Conservation (phyloP, 2,329 filamentous ascomycete genomes). For the Diplodia seriata region DNA sequence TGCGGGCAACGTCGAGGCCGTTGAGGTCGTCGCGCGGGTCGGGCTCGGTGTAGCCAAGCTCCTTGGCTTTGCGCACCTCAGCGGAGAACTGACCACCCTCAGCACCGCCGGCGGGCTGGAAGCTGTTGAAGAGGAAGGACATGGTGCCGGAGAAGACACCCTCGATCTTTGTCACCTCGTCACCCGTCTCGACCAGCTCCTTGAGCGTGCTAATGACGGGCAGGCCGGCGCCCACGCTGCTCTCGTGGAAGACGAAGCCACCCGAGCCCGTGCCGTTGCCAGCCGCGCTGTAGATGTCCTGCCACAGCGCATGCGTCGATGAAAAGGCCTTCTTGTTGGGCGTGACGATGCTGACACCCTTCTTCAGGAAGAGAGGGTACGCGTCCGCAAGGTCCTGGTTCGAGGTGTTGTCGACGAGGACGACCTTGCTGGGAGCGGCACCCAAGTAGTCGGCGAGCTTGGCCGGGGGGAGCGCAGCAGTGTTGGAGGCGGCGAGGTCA, state of each 20-base stretch:
- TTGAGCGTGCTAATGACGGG: conserved; percentile 93
- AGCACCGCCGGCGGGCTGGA: conserved; percentile 78
- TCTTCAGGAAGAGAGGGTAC: conserved; percentile 81
- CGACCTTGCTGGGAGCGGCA: conserved; percentile 75
- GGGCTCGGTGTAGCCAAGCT: conserved; percentile 89
- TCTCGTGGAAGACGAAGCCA: conserved; percentile 92
- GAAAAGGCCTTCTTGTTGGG: conserved; percentile 99
- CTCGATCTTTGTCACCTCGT: conserved; percentile 89
- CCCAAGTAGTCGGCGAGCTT: conserved; percentile 80
- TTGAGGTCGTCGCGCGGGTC: conserved; percentile 88
- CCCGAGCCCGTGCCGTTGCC: conserved; percentile 62
- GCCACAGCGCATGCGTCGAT: conserved; percentile 79
- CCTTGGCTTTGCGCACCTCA: conserved; percentile 90
- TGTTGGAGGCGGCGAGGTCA: conserved; percentile 68
- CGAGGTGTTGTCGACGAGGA: conserved; percentile 96
- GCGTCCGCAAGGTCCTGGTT: conserved; percentile 81
- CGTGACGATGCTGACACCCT: conserved; percentile 89
- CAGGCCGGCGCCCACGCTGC: conserved; percentile 89
- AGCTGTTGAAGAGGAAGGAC: conserved; percentile 98
- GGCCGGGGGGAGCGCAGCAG: conserved; percentile 69
- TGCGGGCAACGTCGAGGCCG: conserved; percentile 89
- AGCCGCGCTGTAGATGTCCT: conserved; percentile 81
- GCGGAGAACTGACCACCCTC: conserved; percentile 82
- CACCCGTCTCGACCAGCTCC: conserved; percentile 92
- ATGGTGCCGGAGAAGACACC: conserved; percentile 98